Base-by-base conservation (phyloP, 495 filamentous ascomycete genomes). In the Xeromyces bisporus region DNA sequence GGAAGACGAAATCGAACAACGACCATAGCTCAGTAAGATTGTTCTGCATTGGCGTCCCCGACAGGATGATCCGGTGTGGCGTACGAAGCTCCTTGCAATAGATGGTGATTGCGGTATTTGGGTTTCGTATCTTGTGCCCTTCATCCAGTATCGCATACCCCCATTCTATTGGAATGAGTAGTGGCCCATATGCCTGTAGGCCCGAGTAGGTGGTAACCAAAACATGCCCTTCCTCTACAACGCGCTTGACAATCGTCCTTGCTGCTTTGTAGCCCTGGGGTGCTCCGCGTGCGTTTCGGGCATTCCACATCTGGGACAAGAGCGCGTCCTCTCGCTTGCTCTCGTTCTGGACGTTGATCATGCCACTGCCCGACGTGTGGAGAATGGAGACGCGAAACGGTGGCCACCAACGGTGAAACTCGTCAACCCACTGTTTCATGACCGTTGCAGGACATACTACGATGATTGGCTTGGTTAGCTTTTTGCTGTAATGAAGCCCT, bases 351-450 rank as follows among this genome's bases (percentile, higher is more conserved):
- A 87, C 50, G 38, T 91, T 83, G 11, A 94, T 58, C 89, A 96
- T 94, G 2, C 89, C 89, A 45, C 84, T 93, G 6, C 89, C 89
- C 12, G 87, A 93, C 0, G 80, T 79, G 55, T 97, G 89, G 23
- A 97, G 56, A 38, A 96, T 96, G 0, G 85, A 91, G 1, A 96
- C 89, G 13, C 89, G 74, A 16, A 97, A 64, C 12, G 89, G 75
- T 10, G 89, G 89, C 89, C 89, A 96, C 89, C 89, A 97, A 15
- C 75, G 71, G 51, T 96, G 89, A 41, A 97, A 94, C 44, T 97
- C 89, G 36, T 91, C 89, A 7, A 93, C 89, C 89, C 89, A 97
- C 46, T 96, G 86, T 36, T 79, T 80, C 58, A 97, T 71, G 8
- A 96, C 78, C 1, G 89, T 94, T 13, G 87, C 89, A 1, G 89